Evolutionary conservation across 768 basidiomycete genomes (phyloP), one percentile per base, ranked within the genome.

Genomic region (Mycena alexandri): DNA sequence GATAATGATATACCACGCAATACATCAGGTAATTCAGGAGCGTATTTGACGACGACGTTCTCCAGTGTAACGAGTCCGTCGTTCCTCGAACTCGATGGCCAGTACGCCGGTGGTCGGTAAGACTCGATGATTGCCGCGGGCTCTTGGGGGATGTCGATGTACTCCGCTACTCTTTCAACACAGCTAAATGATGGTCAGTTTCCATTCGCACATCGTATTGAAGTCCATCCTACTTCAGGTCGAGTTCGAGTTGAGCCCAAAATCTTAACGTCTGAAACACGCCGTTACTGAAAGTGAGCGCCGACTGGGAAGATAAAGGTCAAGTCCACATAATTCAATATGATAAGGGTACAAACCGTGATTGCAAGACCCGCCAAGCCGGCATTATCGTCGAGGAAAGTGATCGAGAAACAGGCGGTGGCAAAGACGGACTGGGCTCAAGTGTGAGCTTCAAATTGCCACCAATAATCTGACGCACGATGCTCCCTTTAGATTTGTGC

Each of bases 111-210:
- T 2, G 90, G 91, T 9, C 93, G 87, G 63, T 85, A 86, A 0
- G 86, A 85, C 68, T 94, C 90, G 52, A 95, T 90, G 65, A 92
- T 75, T 0, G 90, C 84, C 9, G 93, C 89, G 0, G 96, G 91
- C 75, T 96, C 95, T 77, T 95, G 93, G 0, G 94, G 94, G 7
- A 98, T 83, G 61, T 93, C 87, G 19, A 96, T 87, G 81, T 96
- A 97, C 82, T 97, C 95, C 11, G 94, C 89, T 13, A 96, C 86
- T 67, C 96, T 92, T 76, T 98, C 95, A 12, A 97, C 94, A 19
- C 93, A 91, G 81, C 93, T 94, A 57, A 29, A 9, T 16, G 44
- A 17, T 43, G n/a, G 16, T 57, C 38, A 57, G 21, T 46, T 10
- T 10, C 5, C 38, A 17, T 10, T 1, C 34, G 17, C 33, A 34